Evolutionary conservation across 805 yeast genomes (phyloP), one percentile per base, ranked within the genome.

Genomic region (Cyberlindnera xishuangbannaensis): DNA sequence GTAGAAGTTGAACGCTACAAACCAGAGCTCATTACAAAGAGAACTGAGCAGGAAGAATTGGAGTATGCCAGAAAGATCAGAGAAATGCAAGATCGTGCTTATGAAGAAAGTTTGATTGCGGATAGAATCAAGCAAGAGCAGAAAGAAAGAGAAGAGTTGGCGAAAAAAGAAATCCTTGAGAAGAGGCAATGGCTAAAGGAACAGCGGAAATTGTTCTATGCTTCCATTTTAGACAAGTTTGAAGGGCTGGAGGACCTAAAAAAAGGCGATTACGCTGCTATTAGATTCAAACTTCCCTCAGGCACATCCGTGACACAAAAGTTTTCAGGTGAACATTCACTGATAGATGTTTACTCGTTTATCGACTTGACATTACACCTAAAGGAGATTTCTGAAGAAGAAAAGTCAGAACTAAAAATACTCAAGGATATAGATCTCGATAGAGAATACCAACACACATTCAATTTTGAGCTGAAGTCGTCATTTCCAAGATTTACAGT

Each of bases 61-160:
- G 72, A 70, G 27, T 55, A 69, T 40, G 67, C 78, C 22, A 74
- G 86, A 48, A 59, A 70, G 18, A 58, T 83, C 14, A 69, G 75
- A 43, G 69, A 73, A 44, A 68, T 74, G 41, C 92, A 83, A 53
- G 86, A 82, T 44, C 59, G 63, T 30, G 85, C 84, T 14, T 83
- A 76, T 48, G 68, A 74, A 43, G 70, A 67, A 40, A 76, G 86
- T 0, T 58, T 83, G 31, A 58, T 67, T 22, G 64, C 61, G 29
- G 92, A 83, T 55, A 66, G 62, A 43, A 44, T 65, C 26, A 76
- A 78, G 47, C 71, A 71, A 48, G 56, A 64, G 25, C 62, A 69
- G 39, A 71, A 66, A 42, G 51, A 57, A 29, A 44, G 44, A 28
- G 50, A 49, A 56, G 40, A 40, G 22, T 37, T 40, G 30, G 56